Percentiles rank a stretch among this genome's conserved stretches.
Evolutionary conservation across 805 yeast species (phyloP).

Genomic region (Candida sphagnicola): DNA sequence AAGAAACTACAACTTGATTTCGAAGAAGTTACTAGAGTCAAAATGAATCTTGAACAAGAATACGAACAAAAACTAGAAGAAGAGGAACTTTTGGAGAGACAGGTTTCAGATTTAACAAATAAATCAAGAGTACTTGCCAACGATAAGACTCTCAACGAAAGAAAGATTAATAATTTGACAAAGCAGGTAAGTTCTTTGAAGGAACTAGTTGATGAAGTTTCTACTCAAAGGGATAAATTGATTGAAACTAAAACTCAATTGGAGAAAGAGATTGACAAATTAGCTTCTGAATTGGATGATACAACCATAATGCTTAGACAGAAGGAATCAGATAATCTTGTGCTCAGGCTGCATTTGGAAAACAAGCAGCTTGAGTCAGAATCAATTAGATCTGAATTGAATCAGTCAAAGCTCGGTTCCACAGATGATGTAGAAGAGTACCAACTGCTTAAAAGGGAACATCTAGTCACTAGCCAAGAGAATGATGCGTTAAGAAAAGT

Average conservation of each 20-base stretch:
- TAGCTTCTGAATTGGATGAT: constrained; percentile 25
- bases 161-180: constrained; percentile 30
- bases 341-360: constrained; percentile 33
- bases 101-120: constrained; percentile 22
- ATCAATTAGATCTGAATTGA: constrained; percentile 31
- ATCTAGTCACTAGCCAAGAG: constrained; percentile 59
- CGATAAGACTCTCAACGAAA: constrained; percentile 31
- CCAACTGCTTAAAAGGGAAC: constrained; percentile 42
- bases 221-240: constrained; percentile 59
- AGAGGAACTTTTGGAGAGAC: constrained; percentile 32
- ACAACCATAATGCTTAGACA: constrained; percentile 19
- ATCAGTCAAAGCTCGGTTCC: constrained; percentile 23
- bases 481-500: constrained; percentile 58
- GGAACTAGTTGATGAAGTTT: constrained; percentile 56
- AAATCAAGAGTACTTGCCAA: constrained; percentile 27
- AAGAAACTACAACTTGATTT: constrained; percentile 58
- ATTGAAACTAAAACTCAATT: constrained; percentile 32
- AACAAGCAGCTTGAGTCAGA: constrained; percentile 30
- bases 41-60: constrained; percentile 23
- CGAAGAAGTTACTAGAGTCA: constrained; percentile 38
- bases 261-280: constrained; percentile 25
- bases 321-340: constrained; percentile 21
- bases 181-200: constrained; percentile 56
- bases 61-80: constrained; percentile 39
- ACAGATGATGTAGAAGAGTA: constrained; percentile 30